phyloP scores from a whole-genome alignment of 2,329 filamentous ascomycete genomes.

The Hypoxylon sp. region DNA sequence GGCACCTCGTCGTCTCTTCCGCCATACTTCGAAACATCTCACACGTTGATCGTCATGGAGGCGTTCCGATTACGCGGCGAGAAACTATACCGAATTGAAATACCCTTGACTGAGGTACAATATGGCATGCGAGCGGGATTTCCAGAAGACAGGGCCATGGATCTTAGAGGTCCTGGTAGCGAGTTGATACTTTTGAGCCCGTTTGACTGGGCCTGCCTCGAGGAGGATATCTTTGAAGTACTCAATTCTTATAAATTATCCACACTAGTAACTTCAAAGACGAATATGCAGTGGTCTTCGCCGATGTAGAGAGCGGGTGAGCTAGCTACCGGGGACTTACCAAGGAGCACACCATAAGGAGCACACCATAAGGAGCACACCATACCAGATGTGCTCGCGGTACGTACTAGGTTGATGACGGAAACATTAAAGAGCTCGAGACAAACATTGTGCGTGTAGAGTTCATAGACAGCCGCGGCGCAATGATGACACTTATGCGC shows the following conservation, averaged over 20 bases:
- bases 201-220: constrained; percentile 35
- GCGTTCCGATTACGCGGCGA: constrained; percentile 32
- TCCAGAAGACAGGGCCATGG: constrained; percentile 23
- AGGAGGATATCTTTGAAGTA: constrained; percentile 32
- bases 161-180: constrained; percentile 31
- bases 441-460: constrained; percentile 41
- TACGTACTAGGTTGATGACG: constrained; percentile 34
- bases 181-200: constrained; percentile 25
- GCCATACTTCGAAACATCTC: constrained; percentile 43
- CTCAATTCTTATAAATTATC: constrained; percentile 35
- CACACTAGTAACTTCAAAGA: constrained; percentile 30
- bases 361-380: no score
- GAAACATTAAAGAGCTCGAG: constrained; percentile 41
- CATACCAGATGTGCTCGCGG: constrained; percentile 37
- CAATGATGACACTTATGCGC: constrained; percentile 42
- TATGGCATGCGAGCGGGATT: constrained; percentile 41
- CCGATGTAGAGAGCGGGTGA: constrained; percentile 29
- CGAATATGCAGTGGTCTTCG: constrained; percentile 31
- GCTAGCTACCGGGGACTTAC: constrained; percentile 41
- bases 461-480: constrained; percentile 30
- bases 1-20: constrained; percentile 43
- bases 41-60: constrained; percentile 40
- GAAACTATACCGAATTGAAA: constrained; percentile 41
- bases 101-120: constrained; percentile 42
- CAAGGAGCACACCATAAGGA: constrained; percentile 39